Base-by-base conservation (phyloP, 495 filamentous ascomycete species). In the Aspergillus bridgeri region DNA sequence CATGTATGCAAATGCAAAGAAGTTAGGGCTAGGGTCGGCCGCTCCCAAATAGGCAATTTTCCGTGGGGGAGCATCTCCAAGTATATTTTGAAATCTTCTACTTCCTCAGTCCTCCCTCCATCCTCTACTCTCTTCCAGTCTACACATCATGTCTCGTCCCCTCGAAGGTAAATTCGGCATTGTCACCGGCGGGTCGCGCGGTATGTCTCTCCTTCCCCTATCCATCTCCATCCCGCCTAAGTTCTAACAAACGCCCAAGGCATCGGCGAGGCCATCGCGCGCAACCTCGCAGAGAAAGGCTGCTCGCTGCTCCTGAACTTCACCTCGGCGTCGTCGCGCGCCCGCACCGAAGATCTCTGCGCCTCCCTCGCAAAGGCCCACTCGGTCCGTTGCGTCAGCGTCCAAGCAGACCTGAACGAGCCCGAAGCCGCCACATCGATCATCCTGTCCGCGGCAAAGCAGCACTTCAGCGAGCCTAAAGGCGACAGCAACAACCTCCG, bases 191-290 rank as follows among this genome's bases (percentile, higher is more conserved):
- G 86, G 82, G 51, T 90, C 88, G 57, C 76, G 88, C 70, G 88
- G 89, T 89, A 69, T 42, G 71, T 66, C 23, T 19, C 17, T 8
- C 49, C 60, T 51, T 38, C 22, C 53, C 25, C 44, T 54, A n/a
- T 43, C 29, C 45, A 50, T 25, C 19, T 20, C 24, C 33, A 45
- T n/a, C 15, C 33, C n/a, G 9, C 29, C 63, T 45, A 6, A 38
- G 9, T 38, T 38, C 59, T 65, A 60, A 66, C 29, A 24, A 20
- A 27, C 3, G 27, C 18, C 17, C 22, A 42, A 95, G 91, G 91
- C 61, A 96, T 96, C 66, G 91, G 92, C 50, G 88, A 85, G 56
- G 87, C 89, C n/a, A 91, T 92, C 62, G 86, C 85, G 42, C 81
- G 80, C 50, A 93, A 94, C 63, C 84, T 92, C 17, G 89, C 89